Base-by-base conservation (phyloP, 1,284 basidiomycete genomes). In the Pseudozyma flocculosa region DNA sequence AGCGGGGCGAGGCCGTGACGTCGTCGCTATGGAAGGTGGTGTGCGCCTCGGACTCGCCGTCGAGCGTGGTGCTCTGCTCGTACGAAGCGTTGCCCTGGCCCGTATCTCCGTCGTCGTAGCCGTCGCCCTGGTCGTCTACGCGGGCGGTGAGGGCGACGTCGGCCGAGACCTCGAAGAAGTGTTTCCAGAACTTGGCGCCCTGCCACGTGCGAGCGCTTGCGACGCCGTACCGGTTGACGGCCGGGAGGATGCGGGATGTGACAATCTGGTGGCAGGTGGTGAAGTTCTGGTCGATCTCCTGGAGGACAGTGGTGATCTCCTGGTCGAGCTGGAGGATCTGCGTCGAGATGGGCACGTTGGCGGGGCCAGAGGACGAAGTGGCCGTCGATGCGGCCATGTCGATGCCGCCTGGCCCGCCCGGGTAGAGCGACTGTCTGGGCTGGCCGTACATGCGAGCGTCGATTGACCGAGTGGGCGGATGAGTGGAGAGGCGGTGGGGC, bases 271-370 rank as follows among this genome's bases (percentile, higher is more conserved):
- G 90, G 48, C 92, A 89, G 65, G 84, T 88, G 0, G 92, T 88
- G 78, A 95, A 92, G 77, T 93, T 92, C 54, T 90, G 89, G 75
- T 96, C 92, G 70, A 94, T 88, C 74, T 93, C 89, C 86, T 95
- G 81, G 7, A 79, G 64, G 24, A 80, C 78, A 44, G 94, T 83
- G 1, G 92, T 95, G 69, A 95, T 95, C 68, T 94, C 83, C 78
- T 94, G 92, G 79, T 96, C 92, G 57, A 95, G 90, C 80, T 93
- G 90, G 76, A 95, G 91, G 52, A 92, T 88, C 82, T 92, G 88
- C 76, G 90, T 89, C 42, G 84, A 84, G 32, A 88, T 83, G 4
- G 58, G 59, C 48, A 66, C 45, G 19, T 58, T 38, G 3, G 54
- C 57, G 22, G 36, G 7, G 5, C 7, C 5, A 5, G 36, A 38